Conservation (phyloP, 257 asterid genomes). For the Nicotiana tabacum region DNA sequence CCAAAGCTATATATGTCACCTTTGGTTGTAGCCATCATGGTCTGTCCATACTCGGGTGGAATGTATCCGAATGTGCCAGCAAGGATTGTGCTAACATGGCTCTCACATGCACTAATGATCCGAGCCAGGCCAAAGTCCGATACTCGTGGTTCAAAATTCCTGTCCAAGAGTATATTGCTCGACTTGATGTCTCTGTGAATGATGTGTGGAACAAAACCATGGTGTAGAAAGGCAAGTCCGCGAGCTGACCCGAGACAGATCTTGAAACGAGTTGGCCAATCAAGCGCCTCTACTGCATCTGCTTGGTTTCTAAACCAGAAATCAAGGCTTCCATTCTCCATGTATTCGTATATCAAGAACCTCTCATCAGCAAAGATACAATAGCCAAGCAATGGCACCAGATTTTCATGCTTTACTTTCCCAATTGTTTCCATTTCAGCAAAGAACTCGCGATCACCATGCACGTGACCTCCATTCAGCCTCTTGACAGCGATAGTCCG, state of each 20-base stretch:
- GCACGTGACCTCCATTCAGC: slow-evolving; percentile 55
- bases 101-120: slow-evolving; percentile 75
- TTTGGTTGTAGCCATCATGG: slow-evolving; percentile 71
- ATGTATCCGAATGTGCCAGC: slow-evolving; percentile 82
- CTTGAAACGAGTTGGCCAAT: slow-evolving; percentile 69
- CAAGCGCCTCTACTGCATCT: slow-evolving; percentile 32
- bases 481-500: slow-evolving; percentile 60
- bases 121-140: slow-evolving; percentile 84
- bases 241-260: slow-evolving; percentile 66
- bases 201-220: slow-evolving; percentile 72
- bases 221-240: slow-evolving; percentile 72
- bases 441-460: slow-evolving; percentile 63
- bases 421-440: slow-evolving; percentile 89
- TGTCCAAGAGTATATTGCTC: slow-evolving; percentile 60
- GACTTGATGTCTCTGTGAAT: slow-evolving; percentile 84
- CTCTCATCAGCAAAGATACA: slow-evolving; percentile 60
- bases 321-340: slow-evolving; percentile 86
- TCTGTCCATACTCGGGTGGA: slow-evolving; percentile 82
- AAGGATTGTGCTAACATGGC: slow-evolving; percentile 64
- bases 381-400: slow-evolving; percentile 67
- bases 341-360: slow-evolving; percentile 62
- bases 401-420: slow-evolving; percentile 62
- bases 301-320: slow-evolving; percentile 52
- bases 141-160: slow-evolving; percentile 51
- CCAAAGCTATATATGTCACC: slow-evolving; percentile 87